Evolutionary conservation across 495 filamentous ascomycete species (phyloP).

Genomic region (Aspergillus olivimuriae): DNA sequence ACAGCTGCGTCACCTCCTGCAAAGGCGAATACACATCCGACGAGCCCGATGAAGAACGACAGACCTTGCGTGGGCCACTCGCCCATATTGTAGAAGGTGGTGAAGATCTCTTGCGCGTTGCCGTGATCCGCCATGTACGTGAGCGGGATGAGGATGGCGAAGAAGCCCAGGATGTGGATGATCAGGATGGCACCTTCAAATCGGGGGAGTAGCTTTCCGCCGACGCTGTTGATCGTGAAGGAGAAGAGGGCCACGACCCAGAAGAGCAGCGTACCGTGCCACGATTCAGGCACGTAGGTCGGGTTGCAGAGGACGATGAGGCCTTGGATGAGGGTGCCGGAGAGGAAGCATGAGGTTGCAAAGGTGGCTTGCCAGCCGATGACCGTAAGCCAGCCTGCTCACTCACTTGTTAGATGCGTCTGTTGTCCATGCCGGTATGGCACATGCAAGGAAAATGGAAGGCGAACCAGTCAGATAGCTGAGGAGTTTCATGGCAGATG

Average conservation of each 20-base stretch:
- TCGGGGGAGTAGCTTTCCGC: constrained; percentile 34
- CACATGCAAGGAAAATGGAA: neutral
- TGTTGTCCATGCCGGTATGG: neutral
- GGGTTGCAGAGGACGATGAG: constrained; percentile 29
- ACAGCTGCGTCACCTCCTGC: constrained; percentile 35
- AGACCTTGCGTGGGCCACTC: constrained; percentile 37
- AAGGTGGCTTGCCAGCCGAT: constrained; percentile 40
- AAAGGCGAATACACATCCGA: constrained; percentile 37
- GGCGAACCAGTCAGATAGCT: constrained; percentile 42
- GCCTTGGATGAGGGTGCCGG: constrained; percentile 37
- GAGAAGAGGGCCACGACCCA: constrained; percentile 35
- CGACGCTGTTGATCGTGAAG: constrained; percentile 34
- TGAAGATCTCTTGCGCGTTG: constrained; percentile 36
- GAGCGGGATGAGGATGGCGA: constrained; percentile 45
- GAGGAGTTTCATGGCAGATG: constrained; percentile 28
- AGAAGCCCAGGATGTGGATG: constrained; percentile 45
- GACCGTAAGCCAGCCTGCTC: constrained; percentile 39
- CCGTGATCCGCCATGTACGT: constrained; percentile 40
- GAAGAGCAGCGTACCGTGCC: constrained; percentile 38
- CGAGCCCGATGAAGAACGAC: constrained; percentile 39
- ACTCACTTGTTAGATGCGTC: neutral
- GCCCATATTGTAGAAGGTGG: constrained; percentile 40
- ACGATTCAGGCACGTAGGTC: constrained; percentile 28
- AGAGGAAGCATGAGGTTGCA: constrained; percentile 35
- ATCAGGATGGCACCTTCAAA: constrained; percentile 42